Evolutionary conservation across 2,329 filamentous ascomycete genomes (phyloP), one percentile per base, ranked within the genome.

Genomic region (Aspergillus transmontanensis): DNA sequence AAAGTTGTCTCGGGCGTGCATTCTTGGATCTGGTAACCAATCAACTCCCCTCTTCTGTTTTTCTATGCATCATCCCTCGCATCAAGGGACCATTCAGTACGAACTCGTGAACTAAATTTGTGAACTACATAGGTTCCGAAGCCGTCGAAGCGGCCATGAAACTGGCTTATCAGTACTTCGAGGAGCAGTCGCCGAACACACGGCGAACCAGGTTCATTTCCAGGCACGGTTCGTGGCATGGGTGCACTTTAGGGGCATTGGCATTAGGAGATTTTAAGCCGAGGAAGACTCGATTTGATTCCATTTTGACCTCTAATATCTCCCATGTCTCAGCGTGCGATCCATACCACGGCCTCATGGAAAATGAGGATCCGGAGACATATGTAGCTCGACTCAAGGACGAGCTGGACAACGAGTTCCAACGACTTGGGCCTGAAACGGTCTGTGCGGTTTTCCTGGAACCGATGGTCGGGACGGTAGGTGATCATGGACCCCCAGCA

Each of bases 371-470:
- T 0, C 80, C 84, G 9, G 78, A 81, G 3, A 77, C 81, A 1
- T 92, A 91, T 62, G 84, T 90, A 0, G 71, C 73, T 1, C 80
- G 86, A 30, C 78, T 92, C 16, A 84, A 85, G 0, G 73, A 83
- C 12, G 89, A 93, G 71, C 78, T 93, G 1, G 89, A 91, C 6
- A 80, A 78, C 11, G 86, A 90, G 67, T 91, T 93, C 65, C 80
- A 83, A 59, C 73, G 81, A 1, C 69, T 90, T 0, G 90, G 89
- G 0, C 85, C 89, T 0, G 81, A 86, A 0, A 89, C 82, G 0
- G 87, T 93, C 0, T 88, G 86, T 59, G 90, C 87, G 0, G 91
- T 93, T 70, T 82, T 92, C n/a, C 86, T 87, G 2, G 90, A 92
- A 75, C 87, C 89, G 0, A 82, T 92, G 1, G 88, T 89, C 7